These are phyloP conservation scores for Sporothrix pallida DNA, from an alignment of 2,329 filamentous ascomycete genomes.

Conservation along the genomic window DNA sequence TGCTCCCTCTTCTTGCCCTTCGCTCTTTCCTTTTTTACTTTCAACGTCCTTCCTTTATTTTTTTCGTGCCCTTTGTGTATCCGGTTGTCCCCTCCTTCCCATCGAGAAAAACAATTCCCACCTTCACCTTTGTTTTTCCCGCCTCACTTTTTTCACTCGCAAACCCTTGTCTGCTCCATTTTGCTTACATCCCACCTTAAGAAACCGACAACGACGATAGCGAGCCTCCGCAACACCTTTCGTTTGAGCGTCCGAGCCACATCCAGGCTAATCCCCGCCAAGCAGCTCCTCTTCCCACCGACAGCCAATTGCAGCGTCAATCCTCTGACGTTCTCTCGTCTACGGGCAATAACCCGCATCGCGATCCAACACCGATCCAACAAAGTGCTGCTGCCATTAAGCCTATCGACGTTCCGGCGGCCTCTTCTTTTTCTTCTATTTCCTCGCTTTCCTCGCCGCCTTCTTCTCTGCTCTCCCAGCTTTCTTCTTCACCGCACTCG, in stretches of 20 bases:
- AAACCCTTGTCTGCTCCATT: background rate
- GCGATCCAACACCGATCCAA: background rate
- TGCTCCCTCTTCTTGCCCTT: background rate
- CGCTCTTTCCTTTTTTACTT: slow-evolving; percentile 21
- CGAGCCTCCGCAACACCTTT: slow-evolving; percentile 32
- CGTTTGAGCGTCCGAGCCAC: slow-evolving; percentile 13
- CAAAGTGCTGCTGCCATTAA: slow-evolving; percentile 1
- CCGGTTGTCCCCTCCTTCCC: background rate
- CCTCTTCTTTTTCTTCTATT: background rate
- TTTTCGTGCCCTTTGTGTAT: background rate
- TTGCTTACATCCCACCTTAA: slow-evolving; percentile 24
- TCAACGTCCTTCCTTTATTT: background rate
- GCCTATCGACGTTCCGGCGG: background rate
- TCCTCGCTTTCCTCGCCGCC: too few species aligned
- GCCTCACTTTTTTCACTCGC: background rate
- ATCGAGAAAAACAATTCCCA: background rate
- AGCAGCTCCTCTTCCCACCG: background rate
- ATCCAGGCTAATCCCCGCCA: slow-evolving; percentile 27
- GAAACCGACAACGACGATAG: slow-evolving; percentile 36
- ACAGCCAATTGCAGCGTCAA: slow-evolving; percentile 30
- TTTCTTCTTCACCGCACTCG: slow-evolving; percentile 45
- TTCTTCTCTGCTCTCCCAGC: slow-evolving; percentile 19
- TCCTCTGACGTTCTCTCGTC: slow-evolving; percentile 12
- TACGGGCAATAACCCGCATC: background rate
- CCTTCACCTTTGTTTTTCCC: background rate